Evolutionary conservation across 441 rosid genomes (phyloP).

Genomic region (Theobroma grandiflorum): DNA sequence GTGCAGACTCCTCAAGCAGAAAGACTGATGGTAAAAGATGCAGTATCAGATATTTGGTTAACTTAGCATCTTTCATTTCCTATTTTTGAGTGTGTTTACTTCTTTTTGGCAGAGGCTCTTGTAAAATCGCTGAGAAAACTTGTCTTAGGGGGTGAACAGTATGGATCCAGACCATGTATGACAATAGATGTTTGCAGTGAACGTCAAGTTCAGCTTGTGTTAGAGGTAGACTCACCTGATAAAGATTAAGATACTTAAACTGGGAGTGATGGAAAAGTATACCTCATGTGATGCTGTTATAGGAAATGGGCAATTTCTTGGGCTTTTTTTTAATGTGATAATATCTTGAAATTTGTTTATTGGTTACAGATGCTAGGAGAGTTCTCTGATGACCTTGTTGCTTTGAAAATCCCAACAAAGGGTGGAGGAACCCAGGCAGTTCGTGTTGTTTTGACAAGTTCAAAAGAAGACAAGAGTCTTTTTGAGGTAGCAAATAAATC

Average conservation of each 20-base stretch:
- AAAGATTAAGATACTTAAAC: slow-evolving; percentile 22
- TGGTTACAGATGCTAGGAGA: slow-evolving; percentile 67
- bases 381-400: slow-evolving; percentile 68
- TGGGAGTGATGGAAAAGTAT: slow-evolving; percentile 5
- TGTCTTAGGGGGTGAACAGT: slow-evolving; percentile 63
- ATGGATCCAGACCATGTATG: slow-evolving; percentile 74
- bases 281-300: slow-evolving; percentile 5
- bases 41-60: slow-evolving; percentile 23
- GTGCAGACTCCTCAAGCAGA: slow-evolving; percentile 46
- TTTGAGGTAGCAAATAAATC: slow-evolving; percentile 57
- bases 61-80: slow-evolving; percentile 20
- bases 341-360: slow-evolving; percentile 26
- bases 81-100: background rate
- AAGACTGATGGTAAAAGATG: slow-evolving; percentile 56
- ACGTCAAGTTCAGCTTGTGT: slow-evolving; percentile 75
- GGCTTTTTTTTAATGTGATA: background rate
- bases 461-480: slow-evolving; percentile 74
- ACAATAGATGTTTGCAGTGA: slow-evolving; percentile 86
- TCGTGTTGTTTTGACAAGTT: slow-evolving; percentile 71
- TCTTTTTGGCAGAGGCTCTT: slow-evolving; percentile 56
- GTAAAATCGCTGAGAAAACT: slow-evolving; percentile 66
- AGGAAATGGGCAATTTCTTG: slow-evolving; percentile 12
- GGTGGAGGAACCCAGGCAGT: slow-evolving; percentile 73
- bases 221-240: slow-evolving; percentile 57
- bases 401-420: slow-evolving; percentile 72